Conservation (phyloP, 306 rosid species). For the Abrus precatorius region DNA sequence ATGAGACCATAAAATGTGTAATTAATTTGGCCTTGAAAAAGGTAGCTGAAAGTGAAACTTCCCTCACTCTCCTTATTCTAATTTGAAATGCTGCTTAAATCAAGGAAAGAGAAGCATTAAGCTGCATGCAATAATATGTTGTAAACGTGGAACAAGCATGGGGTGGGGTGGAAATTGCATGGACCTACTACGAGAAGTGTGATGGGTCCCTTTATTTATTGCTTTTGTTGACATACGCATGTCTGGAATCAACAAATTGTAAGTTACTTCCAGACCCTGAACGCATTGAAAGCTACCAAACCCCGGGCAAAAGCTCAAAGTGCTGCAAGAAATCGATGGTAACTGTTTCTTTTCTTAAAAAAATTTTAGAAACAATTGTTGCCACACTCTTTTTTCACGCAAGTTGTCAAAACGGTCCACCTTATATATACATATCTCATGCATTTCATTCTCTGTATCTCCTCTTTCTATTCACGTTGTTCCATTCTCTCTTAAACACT, state of each 20-base stretch:
- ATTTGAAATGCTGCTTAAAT: conserved; percentile 10
- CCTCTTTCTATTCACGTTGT: neutral
- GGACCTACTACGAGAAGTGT: conserved; percentile 6
- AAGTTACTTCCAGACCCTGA: conserved; percentile 36
- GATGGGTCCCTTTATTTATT: conserved; percentile 43
- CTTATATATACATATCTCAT: conserved; percentile 12
- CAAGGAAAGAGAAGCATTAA: conserved; percentile 26
- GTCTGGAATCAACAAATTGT: neutral
- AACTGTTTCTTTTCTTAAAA: conserved; percentile 9
- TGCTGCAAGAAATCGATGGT: conserved; percentile 43
- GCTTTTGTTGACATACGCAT: conserved; percentile 36
- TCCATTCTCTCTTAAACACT: neutral
- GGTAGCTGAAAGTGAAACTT: conserved; percentile 20
- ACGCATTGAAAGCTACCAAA: conserved; percentile 31
- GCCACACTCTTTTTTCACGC: conserved; percentile 15
- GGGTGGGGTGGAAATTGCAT: conserved; percentile 5
- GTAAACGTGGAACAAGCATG: conserved; percentile 35
- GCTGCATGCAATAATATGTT: conserved; percentile 32
- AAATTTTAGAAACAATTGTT: neutral
- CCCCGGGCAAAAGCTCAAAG: conserved; percentile 38
- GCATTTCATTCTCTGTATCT: conserved; percentile 5
- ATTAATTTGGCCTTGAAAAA: neutral
- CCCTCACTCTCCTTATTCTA: neutral
- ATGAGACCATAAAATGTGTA: neutral
- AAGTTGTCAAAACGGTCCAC: neutral